phyloP scores from a whole-genome alignment of 176 grass and related monocot species.

The Aegilops bicornis region DNA sequence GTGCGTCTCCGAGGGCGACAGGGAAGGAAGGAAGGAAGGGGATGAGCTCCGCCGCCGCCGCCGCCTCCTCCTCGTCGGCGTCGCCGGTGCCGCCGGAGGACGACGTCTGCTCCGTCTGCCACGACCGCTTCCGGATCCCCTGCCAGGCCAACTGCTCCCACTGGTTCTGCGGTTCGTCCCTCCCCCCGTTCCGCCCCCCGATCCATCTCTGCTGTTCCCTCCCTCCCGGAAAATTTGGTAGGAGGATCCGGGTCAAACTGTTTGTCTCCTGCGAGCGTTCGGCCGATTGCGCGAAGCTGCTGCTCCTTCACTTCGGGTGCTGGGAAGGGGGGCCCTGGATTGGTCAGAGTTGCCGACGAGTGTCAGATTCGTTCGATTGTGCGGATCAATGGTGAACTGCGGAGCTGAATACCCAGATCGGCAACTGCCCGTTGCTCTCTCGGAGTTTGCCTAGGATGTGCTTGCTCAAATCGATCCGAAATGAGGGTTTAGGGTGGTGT shows the following conservation, averaged over 20 bases:
- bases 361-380: neutral
- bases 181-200: neutral
- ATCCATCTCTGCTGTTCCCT: neutral
- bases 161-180: conserved; percentile 86
- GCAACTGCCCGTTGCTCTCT: neutral
- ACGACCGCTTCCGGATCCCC: conserved; percentile 71
- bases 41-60: conserved; percentile 41
- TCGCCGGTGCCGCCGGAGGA: conserved; percentile 75
- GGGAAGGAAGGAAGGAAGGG: neutral
- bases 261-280: neutral
- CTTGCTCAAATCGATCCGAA: neutral
- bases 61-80: conserved; percentile 9
- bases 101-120: conserved; percentile 88
- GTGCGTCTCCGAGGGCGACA: neutral
- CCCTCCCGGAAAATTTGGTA: neutral
- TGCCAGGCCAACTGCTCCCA: conserved; percentile 98
- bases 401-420: neutral
- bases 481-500: neutral
- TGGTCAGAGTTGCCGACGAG: neutral
- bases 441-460: neutral
- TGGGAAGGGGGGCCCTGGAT: neutral
- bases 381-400: neutral
- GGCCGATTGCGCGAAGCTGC: neutral
- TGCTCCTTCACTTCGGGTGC: neutral
- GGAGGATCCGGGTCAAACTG: neutral